These are phyloP conservation scores for Geotrichum carabidarum DNA, from an alignment of 1,139 yeast genomes.

Conservation along the genomic window DNA sequence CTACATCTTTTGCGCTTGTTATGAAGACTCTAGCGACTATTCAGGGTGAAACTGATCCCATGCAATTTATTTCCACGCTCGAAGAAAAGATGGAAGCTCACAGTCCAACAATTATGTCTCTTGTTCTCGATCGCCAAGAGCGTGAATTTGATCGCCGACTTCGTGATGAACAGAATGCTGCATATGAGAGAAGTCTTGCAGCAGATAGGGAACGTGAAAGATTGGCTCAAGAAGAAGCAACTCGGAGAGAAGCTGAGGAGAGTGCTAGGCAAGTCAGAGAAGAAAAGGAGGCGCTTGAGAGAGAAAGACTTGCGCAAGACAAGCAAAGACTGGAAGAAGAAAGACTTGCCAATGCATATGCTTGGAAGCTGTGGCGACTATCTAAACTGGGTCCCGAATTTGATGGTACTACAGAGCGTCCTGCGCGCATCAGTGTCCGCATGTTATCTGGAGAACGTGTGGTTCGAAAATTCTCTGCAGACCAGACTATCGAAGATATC, in stretches of 20 bases:
- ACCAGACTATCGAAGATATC: constrained; percentile 52
- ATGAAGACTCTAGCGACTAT: constrained; percentile 60
- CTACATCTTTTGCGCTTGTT: constrained; percentile 35
- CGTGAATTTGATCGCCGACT: constrained; percentile 56
- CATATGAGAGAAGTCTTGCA: constrained; percentile 65
- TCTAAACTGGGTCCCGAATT: constrained; percentile 20
- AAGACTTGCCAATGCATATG: constrained; percentile 21
- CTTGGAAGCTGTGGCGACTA: constrained; percentile 31
- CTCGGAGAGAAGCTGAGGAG: constrained; percentile 28
- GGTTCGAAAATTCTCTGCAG: constrained; percentile 49
- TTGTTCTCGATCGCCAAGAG: constrained; percentile 60
- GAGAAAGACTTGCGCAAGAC: constrained; percentile 16
- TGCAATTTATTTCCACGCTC: constrained; percentile 36
- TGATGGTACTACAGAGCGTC: constrained; percentile 20
- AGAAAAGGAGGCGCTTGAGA: constrained; percentile 16
- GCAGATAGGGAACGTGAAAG: constrained; percentile 47
- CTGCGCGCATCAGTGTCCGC: constrained; percentile 46
- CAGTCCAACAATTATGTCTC: constrained; percentile 53
- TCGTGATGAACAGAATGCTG: constrained; percentile 69
- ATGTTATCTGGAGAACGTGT: constrained; percentile 58
- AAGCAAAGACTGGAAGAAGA: constrained; percentile 18
- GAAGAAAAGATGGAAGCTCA: constrained; percentile 45
- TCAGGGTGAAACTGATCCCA: constrained; percentile 49
- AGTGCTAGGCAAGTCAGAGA: constrained; percentile 31
- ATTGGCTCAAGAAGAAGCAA: constrained; percentile 38